Base-by-base conservation (phyloP, 1,139 yeast species). In the Pichia inconspicua region DNA sequence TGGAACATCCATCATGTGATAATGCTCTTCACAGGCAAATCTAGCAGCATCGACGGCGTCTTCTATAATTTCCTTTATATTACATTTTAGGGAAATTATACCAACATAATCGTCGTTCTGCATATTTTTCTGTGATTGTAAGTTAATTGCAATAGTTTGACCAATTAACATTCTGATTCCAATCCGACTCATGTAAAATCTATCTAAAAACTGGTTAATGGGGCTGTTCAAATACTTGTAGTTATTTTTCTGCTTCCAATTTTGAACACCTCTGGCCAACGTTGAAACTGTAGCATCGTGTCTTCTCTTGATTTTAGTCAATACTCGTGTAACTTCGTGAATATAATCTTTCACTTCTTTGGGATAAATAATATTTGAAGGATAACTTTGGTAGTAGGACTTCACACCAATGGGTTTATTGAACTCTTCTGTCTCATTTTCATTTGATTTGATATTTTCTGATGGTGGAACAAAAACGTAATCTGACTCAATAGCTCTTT, bases 271-370 rank as follows among this genome's bases (percentile, higher is more conserved):
- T 59, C 86, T 90, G 1, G 96, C 96, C 66, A 89, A 84, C 0
- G 96, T 88, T 11, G 95, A 85, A 12, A 89, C 96, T 0, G 95
- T 90, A 2, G 96, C 95, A 66, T 89, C 96, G 63, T 89, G 96
- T 46, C 96, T 73, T 58, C 77, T 78, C 62, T 88, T 88, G 64
- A 88, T 88, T 55, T 75, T 78, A 46, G 79, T 75, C 50, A 88
- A 70, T 0, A 87, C 72, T 46, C 82, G 82, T 47, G 81, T 80
- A 14, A 87, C 90, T 25, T 64, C 57, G 56, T 77, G 77, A 66
- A 86, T 88, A 67, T 83, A 88, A 52, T 79, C 81, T 57, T 78
- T 76, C 22, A 86, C 84, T 62, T 84, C 94, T 48, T 78, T 74
- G 11, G 95, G 92, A 49, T 65, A 65, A 36, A 66, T 63, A n/a